A percentile compares a stretch with the other conserved stretches of the same genome.
phyloP scores from a whole-genome alignment of 768 basidiomycete species.

The Krasilnikovozyma curviuscula region DNA sequence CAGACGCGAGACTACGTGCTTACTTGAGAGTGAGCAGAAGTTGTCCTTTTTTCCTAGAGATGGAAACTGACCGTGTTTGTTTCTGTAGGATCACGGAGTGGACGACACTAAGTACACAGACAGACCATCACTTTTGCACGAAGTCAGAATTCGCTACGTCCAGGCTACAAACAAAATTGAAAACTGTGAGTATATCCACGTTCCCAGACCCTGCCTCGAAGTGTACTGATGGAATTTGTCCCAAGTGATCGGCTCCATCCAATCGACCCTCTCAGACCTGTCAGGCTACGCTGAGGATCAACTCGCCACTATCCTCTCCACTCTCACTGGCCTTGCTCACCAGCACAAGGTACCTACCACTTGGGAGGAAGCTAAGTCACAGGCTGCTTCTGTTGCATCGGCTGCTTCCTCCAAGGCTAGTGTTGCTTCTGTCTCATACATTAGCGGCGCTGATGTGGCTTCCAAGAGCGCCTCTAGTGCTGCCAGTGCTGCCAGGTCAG shows the following conservation, averaged over 20 bases:
- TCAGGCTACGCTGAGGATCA: constrained; percentile 61
- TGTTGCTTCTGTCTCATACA: neutral
- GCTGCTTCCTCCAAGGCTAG: neutral
- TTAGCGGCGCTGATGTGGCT: constrained; percentile 15
- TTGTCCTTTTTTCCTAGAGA: neutral
- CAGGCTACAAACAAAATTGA: constrained; percentile 43
- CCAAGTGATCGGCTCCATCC: constrained; percentile 38
- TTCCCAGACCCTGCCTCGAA: neutral
- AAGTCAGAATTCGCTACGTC: constrained; percentile 45
- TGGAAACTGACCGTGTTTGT: neutral
- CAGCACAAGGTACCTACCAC: constrained; percentile 19
- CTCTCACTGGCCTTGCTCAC: constrained; percentile 24
- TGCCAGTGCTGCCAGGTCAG: constrained; percentile 13
- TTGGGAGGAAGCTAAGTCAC: constrained; percentile 21
- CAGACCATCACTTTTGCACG: constrained; percentile 53
- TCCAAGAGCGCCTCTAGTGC: constrained; percentile 18
- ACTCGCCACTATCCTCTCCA: constrained; percentile 30
- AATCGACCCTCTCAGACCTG: constrained; percentile 45
- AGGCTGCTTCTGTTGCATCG: neutral
- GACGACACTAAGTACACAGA: constrained; percentile 41
- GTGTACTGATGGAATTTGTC: neutral
- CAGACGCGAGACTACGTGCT: constrained; percentile 75
- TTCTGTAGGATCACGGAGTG: constrained; percentile 42
- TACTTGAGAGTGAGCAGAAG: constrained; percentile 50
- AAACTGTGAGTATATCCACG: constrained; percentile 19